phyloP scores from a whole-genome alignment of 2,329 filamentous ascomycete species.

The Diaporthe caulivora region DNA sequence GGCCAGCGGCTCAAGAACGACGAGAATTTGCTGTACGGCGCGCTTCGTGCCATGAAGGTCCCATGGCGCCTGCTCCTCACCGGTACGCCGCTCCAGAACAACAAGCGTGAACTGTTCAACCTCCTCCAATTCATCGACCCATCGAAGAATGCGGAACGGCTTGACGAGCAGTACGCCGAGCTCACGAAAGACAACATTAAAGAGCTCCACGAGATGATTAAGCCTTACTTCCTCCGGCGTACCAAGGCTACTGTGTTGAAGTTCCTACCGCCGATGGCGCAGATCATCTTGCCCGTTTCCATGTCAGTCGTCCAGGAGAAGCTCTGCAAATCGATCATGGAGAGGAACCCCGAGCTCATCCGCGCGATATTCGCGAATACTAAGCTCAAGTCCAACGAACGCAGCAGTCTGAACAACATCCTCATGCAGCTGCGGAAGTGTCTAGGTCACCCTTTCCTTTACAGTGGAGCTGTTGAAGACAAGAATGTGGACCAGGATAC shows the following conservation, averaged over 20 bases:
- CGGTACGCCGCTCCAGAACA: conserved; percentile 94
- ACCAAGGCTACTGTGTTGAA: conserved; percentile 93
- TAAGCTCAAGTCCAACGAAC: conserved; percentile 76
- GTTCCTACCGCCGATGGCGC: conserved; percentile 91
- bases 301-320: conserved; percentile 96
- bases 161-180: conserved; percentile 83
- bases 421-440: conserved; percentile 95
- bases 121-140: conserved; percentile 94
- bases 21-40: conserved; percentile 82
- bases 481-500: conserved; percentile 70
- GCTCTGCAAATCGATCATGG: conserved; percentile 92
- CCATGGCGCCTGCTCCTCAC: conserved; percentile 90
- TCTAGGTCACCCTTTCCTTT: conserved; percentile 95
- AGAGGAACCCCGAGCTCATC: conserved; percentile 90
- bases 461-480: conserved; percentile 91
- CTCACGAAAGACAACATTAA: conserved; percentile 86
- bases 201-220: conserved; percentile 85
- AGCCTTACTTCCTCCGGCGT: conserved; percentile 76
- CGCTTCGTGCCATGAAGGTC: conserved; percentile 78
- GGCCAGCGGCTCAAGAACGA: conserved; percentile 97
- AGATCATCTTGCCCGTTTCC: conserved; percentile 95
- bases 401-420: conserved; percentile 90
- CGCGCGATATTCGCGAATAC: conserved; percentile 83
- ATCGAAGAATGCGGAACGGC: conserved; percentile 72
- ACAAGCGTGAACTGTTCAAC: conserved; percentile 94